These are phyloP conservation scores for Scheffersomyces stipitis DNA, from an alignment of 805 yeast genomes.

Conservation along the genomic window DNA sequence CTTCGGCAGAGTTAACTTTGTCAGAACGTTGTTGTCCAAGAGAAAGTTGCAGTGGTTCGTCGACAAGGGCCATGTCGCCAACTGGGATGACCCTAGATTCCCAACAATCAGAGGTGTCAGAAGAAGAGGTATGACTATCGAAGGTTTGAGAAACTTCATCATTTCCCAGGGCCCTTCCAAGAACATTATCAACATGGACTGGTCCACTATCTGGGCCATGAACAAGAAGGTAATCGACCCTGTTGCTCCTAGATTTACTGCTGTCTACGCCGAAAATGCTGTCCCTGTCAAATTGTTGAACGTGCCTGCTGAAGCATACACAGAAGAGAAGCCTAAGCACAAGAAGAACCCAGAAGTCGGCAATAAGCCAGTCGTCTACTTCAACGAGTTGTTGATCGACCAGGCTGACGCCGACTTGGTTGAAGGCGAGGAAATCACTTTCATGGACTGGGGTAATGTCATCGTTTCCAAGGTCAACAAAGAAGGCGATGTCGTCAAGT, in stretches of 20 bases:
- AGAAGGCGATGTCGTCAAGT: conserved; percentile 23
- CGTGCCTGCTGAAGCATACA: conserved; percentile 19
- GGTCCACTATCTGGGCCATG: conserved; percentile 97
- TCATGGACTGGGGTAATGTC: conserved; percentile 35
- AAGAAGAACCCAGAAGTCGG: conserved; percentile 32
- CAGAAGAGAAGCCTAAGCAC: conserved; percentile 28
- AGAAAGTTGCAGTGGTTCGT: conserved; percentile 99
- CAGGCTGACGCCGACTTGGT: conserved; percentile 27
- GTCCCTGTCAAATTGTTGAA: conserved; percentile 60
- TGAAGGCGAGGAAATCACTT: conserved; percentile 29
- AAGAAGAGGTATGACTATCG: conserved; percentile 99
- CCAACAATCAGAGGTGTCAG: conserved; percentile 99
- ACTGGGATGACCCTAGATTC: conserved; percentile 99
- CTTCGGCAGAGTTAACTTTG: conserved; percentile 95
- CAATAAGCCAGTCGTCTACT: conserved; percentile 21
- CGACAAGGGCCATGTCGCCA: conserved; percentile 79
- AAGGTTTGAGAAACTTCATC: conserved; percentile 92
- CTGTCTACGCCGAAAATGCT: conserved; percentile 62
- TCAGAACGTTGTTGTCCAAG: conserved; percentile 92
- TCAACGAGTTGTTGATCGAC: conserved; percentile 22
- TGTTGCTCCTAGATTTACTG: conserved; percentile 92
- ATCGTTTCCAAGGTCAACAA: conserved; percentile 24
- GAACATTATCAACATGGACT: conserved; percentile 94
- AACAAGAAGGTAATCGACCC: conserved; percentile 98
- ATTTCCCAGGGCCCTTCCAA: conserved; percentile 97